Percentiles rank a stretch among this genome's conserved stretches.
These are phyloP conservation scores for Pseudogymnoascus sp. DNA, from an alignment of 2,329 filamentous ascomycete species.

Conservation along the genomic window DNA sequence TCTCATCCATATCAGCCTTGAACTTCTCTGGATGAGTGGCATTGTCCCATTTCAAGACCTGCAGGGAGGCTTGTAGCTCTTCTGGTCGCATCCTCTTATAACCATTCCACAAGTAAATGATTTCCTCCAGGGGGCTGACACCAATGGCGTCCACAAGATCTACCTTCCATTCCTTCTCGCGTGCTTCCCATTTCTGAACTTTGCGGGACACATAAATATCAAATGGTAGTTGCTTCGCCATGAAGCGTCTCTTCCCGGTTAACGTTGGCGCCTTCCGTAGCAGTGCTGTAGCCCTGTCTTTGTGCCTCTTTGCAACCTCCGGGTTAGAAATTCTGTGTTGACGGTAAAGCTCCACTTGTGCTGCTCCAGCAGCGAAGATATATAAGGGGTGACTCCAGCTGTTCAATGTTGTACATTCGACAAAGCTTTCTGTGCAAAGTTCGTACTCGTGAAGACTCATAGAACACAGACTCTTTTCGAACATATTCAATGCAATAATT, in stretches of 20 bases:
- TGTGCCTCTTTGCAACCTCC: constrained; percentile 47
- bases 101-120: constrained; percentile 92
- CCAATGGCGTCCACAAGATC: constrained; percentile 75
- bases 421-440: constrained; percentile 65
- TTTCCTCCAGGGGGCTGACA: constrained; percentile 74
- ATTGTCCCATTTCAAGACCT: constrained; percentile 57
- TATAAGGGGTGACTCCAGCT: constrained; percentile 88
- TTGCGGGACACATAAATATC: constrained; percentile 81
- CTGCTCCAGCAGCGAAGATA: constrained; percentile 75
- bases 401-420: constrained; percentile 70
- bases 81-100: constrained; percentile 66
- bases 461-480: constrained; percentile 71
- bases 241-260: constrained; percentile 79
- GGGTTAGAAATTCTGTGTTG: constrained; percentile 39
- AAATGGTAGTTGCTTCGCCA: constrained; percentile 83
- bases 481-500: constrained; percentile 75
- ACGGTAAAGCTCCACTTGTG: constrained; percentile 77
- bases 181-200: constrained; percentile 77
- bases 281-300: constrained; percentile 58
- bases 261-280: constrained; percentile 65
- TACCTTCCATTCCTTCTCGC: constrained; percentile 58
- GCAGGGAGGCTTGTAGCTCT: constrained; percentile 57
- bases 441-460: constrained; percentile 76
- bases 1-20: constrained; percentile 49
- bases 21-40: constrained; percentile 42